These are phyloP conservation scores for Aspergillus phoenicis DNA, from an alignment of 2,329 filamentous ascomycete species.

Conservation along the genomic window DNA sequence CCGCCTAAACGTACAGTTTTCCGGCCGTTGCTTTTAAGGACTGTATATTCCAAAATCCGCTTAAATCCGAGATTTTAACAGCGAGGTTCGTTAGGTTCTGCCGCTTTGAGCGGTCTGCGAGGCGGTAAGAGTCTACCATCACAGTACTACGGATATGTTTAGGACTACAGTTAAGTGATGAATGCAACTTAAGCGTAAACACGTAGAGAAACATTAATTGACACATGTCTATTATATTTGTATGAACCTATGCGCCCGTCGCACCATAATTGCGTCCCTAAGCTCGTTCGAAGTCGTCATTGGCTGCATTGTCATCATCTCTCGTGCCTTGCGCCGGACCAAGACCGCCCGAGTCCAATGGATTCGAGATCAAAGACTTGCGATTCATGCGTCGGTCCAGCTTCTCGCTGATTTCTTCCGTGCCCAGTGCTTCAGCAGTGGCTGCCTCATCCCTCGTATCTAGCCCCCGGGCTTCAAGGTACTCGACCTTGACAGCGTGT, in stretches of 20 bases:
- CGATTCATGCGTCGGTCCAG: constrained; percentile 58
- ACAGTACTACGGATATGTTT: not conserved
- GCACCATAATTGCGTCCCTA: constrained; percentile 22
- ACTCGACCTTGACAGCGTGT: constrained; percentile 47
- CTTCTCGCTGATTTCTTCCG: constrained; percentile 55
- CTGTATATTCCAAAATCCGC: too few relatives aligned
- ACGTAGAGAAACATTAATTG: constrained; percentile 10
- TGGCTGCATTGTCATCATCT: constrained; percentile 37
- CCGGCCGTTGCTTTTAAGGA: too few relatives aligned
- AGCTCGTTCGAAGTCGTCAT: constrained; percentile 54
- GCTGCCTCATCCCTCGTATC: constrained; percentile 34
- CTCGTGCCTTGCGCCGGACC: constrained; percentile 35
- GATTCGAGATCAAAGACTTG: constrained; percentile 56
- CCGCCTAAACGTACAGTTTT: too few relatives aligned
- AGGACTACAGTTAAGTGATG: too few relatives aligned
- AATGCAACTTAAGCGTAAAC: too few relatives aligned
- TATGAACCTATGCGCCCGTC: constrained; percentile 22
- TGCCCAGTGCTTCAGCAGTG: constrained; percentile 32
- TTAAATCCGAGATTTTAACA: too few relatives aligned
- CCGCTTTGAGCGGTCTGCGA: not conserved
- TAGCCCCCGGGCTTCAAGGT: constrained; percentile 46
- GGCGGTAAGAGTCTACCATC: not conserved
- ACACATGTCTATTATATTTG: constrained; percentile 25
- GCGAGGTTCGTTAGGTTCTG: too few relatives aligned
- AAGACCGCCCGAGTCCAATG: constrained; percentile 58